These are phyloP conservation scores for Brassica hybrid DNA, from an alignment of 441 rosid genomes.

Conservation along the genomic window DNA sequence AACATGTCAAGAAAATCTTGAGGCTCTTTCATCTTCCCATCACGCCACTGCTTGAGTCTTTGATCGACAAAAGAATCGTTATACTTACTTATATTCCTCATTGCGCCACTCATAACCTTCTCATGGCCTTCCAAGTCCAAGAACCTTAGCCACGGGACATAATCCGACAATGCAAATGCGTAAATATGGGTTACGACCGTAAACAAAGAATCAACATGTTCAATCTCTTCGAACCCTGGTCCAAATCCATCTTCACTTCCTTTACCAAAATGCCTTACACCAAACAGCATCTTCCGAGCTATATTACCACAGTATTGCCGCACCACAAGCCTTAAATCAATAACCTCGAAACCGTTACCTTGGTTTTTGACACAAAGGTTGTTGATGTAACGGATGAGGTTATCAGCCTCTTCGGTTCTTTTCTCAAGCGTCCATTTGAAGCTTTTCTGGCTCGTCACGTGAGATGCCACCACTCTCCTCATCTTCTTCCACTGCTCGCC, in stretches of 20 bases:
- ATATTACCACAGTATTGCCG: constrained; percentile 55
- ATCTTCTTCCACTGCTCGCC: constrained; percentile 68
- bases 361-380: constrained; percentile 32
- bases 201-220: constrained; percentile 57
- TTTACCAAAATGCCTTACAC: constrained; percentile 49
- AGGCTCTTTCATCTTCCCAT: constrained; percentile 28
- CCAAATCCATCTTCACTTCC: constrained; percentile 53
- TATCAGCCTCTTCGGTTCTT: constrained; percentile 57
- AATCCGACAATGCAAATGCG: constrained; percentile 63
- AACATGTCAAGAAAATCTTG: constrained; percentile 61
- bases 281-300: constrained; percentile 51
- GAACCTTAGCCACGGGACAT: constrained; percentile 52
- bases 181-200: constrained; percentile 39
- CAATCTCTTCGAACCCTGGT: constrained; percentile 55
- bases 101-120: constrained; percentile 39
- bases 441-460: constrained; percentile 42
- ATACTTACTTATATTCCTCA: constrained; percentile 44
- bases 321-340: constrained; percentile 47
- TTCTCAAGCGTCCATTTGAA: constrained; percentile 38
- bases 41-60: constrained; percentile 52
- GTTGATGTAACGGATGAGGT: constrained; percentile 49
- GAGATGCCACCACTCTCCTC: constrained; percentile 50
- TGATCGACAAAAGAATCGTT: constrained; percentile 58
- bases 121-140: constrained; percentile 69
- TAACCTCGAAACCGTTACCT: neutral